phyloP scores from a whole-genome alignment of 768 basidiomycete genomes.

The Pulveroboletus sp. region DNA sequence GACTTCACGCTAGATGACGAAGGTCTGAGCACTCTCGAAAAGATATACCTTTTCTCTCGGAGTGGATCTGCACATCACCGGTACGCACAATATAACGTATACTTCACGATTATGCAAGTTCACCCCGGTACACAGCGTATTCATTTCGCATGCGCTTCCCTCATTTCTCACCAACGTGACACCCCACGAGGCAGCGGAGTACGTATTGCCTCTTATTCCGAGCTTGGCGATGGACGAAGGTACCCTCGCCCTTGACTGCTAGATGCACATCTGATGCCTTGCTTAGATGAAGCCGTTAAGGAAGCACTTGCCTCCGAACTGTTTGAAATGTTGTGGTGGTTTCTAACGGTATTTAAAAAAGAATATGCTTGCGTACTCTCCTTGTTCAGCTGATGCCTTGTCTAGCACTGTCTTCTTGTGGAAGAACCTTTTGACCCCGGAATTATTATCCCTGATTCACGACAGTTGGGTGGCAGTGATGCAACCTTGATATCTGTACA shows the following conservation, averaged over 20 bases:
- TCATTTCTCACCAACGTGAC: constrained; percentile 70
- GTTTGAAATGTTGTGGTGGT: constrained; percentile 88
- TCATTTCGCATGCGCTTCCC: constrained; percentile 82
- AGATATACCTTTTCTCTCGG: constrained; percentile 85
- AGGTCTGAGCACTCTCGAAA: constrained; percentile 77
- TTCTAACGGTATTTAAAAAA: constrained; percentile 66
- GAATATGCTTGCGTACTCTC: constrained; percentile 1
- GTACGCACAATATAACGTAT: constrained; percentile 22
- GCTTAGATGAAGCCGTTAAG: constrained; percentile 76
- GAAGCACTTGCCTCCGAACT: constrained; percentile 82
- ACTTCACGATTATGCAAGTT: neutral
- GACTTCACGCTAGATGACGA: constrained; percentile 67
- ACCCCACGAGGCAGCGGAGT: constrained; percentile 86
- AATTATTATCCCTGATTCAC: constrained; percentile 3
- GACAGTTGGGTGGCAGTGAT: constrained; percentile 13
- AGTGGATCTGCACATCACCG: constrained; percentile 65
- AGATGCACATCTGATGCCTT: constrained; percentile 6
- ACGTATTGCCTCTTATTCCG: constrained; percentile 86
- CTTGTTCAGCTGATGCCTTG: constrained; percentile 2
- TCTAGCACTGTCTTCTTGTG: constrained; percentile 63
- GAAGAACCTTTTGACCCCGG: constrained; percentile 36
- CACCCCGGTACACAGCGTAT: constrained; percentile 51
- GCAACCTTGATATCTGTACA: constrained; percentile 63
- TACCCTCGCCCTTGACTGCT: constrained; percentile 26
- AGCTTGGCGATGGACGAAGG: constrained; percentile 84